Percentiles rank a stretch among this genome's conserved stretches.
phyloP scores from a whole-genome alignment of 129 eudicot species.

The Escallonia herrerae region DNA sequence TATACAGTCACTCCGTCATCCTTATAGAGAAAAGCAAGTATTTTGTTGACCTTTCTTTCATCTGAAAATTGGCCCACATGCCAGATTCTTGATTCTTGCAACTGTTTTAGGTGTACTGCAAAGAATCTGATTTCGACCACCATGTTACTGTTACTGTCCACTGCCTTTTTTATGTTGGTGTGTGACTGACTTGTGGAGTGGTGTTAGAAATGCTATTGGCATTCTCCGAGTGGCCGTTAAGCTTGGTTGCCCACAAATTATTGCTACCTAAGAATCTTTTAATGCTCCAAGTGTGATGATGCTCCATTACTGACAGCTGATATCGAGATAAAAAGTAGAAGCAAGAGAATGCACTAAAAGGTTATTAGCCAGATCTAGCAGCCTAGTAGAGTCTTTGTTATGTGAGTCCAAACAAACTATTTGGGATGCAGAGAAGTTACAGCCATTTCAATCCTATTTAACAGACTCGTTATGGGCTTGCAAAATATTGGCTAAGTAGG shows the following conservation, averaged over 20 bases:
- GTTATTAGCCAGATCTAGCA: conserved; percentile 40
- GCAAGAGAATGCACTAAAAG: conserved; percentile 42
- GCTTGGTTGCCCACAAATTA: conserved; percentile 24
- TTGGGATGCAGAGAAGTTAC: conserved; percentile 14
- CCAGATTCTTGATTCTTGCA: conserved; percentile 94
- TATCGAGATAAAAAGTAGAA: conserved; percentile 46
- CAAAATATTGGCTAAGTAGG: conserved; percentile 57
- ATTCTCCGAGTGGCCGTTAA: conserved; percentile 10
- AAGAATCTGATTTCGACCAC: conserved; percentile 69
- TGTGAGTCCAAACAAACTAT: conserved; percentile 31
- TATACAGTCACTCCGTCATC: conserved; percentile 69
- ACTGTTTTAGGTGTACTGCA: conserved; percentile 79
- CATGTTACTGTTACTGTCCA: too few relatives aligned
- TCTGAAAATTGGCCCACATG: conserved; percentile 91
- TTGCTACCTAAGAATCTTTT: conserved; percentile 30
- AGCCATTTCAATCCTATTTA: conserved; percentile 33
- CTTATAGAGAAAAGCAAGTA: background rate
- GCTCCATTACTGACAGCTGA: conserved; percentile 59
- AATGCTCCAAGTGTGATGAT: conserved; percentile 75
- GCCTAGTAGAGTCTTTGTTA: conserved; percentile 31
- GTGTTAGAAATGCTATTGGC: conserved; percentile 67
- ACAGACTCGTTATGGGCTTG: conserved; percentile 75
- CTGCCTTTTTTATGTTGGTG: conserved; percentile 48
- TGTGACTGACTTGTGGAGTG: conserved; percentile 43
- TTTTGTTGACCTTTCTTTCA: conserved; percentile 69